Evolutionary conservation across 2,329 filamentous ascomycete genomes (phyloP).

Genomic region (Daldinia sp.): DNA sequence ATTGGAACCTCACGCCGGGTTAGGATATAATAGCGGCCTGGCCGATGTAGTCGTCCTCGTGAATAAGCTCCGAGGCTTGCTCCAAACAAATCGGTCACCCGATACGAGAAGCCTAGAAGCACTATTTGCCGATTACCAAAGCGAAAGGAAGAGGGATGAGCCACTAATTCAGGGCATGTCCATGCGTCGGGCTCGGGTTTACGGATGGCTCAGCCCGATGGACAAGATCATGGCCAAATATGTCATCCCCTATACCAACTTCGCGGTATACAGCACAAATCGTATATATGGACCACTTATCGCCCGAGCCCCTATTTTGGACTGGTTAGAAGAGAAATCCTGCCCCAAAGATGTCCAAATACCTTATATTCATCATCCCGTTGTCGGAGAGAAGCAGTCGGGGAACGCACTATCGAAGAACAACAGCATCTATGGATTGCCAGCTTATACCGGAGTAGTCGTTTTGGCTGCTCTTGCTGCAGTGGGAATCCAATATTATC

Average conservation of each 20-base stretch:
- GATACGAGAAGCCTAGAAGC: conserved; percentile 31
- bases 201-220: conserved; percentile 30
- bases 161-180: conserved; percentile 36
- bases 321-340: conserved; percentile 40
- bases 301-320: conserved; percentile 34
- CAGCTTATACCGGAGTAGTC: conserved; percentile 21
- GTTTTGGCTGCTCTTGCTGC: conserved; percentile 28
- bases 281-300: conserved; percentile 30
- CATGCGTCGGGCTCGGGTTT: conserved; percentile 21
- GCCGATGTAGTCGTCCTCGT: conserved; percentile 41
- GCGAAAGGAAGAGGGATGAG: conserved; percentile 35
- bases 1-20: conserved; percentile 47
- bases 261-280: conserved; percentile 13
- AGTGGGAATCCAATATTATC: conserved; percentile 32
- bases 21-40: conserved; percentile 47
- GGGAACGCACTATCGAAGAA: not conserved
- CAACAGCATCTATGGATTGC: not conserved
- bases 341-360: conserved; percentile 21
- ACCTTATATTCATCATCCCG: conserved; percentile 37
- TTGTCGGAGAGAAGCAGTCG: not conserved
- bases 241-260: conserved; percentile 18
- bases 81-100: conserved; percentile 24
- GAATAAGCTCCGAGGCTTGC: conserved; percentile 40
- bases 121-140: conserved; percentile 39
- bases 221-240: conserved; percentile 37